A percentile compares a stretch with the other conserved stretches of the same genome.
phyloP scores from a whole-genome alignment of 345 rosid species.

The Pistacia vera region DNA sequence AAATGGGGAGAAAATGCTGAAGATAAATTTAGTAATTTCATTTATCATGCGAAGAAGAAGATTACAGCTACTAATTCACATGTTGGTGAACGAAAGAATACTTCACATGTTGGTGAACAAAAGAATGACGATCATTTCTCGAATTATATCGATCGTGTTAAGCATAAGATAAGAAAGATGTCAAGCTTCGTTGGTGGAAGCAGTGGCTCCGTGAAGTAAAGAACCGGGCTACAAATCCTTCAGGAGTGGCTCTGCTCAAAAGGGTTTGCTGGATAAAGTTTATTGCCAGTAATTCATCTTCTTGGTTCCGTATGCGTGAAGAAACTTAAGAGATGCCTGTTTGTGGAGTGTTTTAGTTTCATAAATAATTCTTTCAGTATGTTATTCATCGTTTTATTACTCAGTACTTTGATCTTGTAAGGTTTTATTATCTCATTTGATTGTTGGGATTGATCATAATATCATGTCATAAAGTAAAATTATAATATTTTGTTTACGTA shows the following conservation, averaged over 20 bases:
- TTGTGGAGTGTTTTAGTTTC: neutral
- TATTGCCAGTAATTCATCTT: neutral
- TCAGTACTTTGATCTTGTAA: neutral
- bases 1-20: slow-evolving; percentile 22
- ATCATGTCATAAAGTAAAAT: neutral
- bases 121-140: slow-evolving; percentile 23
- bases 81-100: neutral
- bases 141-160: slow-evolving; percentile 30
- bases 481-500: no score
- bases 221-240: neutral
- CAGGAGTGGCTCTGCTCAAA: no score
- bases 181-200: slow-evolving; percentile 21
- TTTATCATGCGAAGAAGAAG: slow-evolving; percentile 28
- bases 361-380: neutral
- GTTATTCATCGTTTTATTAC: neutral
- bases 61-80: slow-evolving; percentile 14
- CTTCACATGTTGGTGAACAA: neutral
- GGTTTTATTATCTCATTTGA: neutral
- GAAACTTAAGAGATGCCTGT: neutral
- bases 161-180: slow-evolving; percentile 30
- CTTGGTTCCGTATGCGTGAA: neutral
- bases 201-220: slow-evolving; percentile 23
- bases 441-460: neutral
- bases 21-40: slow-evolving; percentile 29
- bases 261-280: neutral